Evolutionary conservation across 2,329 filamentous ascomycete species (phyloP).

Genomic region (Cladorrhinum sp.): DNA sequence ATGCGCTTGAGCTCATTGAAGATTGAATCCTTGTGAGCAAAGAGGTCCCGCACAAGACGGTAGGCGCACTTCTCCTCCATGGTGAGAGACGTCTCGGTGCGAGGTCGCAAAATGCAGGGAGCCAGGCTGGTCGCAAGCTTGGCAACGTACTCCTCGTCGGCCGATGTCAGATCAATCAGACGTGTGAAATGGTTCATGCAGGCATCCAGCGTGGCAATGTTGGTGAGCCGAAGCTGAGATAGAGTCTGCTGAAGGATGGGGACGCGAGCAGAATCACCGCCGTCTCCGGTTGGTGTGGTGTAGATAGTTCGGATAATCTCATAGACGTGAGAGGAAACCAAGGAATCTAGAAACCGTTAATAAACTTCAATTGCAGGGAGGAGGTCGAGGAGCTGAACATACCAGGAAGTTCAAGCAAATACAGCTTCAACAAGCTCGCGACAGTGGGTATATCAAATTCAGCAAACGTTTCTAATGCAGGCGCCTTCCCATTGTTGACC

Average conservation of each 20-base stretch:
- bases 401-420: conserved; percentile 92
- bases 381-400: too few species aligned
- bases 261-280: conserved; percentile 73
- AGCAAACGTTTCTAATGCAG: conserved; percentile 72
- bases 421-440: conserved; percentile 88
- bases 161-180: conserved; percentile 92
- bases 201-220: conserved; percentile 97
- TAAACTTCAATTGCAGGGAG: not conserved
- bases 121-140: conserved; percentile 72
- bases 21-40: conserved; percentile 90
- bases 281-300: conserved; percentile 72
- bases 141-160: conserved; percentile 80
- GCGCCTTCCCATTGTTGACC: conserved; percentile 82
- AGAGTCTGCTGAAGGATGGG: conserved; percentile 94
- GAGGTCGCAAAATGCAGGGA: conserved; percentile 83
- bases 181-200: conserved; percentile 98
- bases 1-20: conserved; percentile 95
- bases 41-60: conserved; percentile 85
- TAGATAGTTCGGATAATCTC: conserved; percentile 99
- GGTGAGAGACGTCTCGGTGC: conserved; percentile 82
- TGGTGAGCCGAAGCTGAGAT: conserved; percentile 88
- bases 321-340: conserved; percentile 96
- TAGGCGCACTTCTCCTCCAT: conserved; percentile 94
- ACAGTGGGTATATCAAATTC: conserved; percentile 94
- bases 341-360: conserved; percentile 66